Evolutionary conservation across 495 filamentous ascomycete genomes (phyloP), one percentile per base, ranked within the genome.

Genomic region (Aspergillus baeticus): DNA sequence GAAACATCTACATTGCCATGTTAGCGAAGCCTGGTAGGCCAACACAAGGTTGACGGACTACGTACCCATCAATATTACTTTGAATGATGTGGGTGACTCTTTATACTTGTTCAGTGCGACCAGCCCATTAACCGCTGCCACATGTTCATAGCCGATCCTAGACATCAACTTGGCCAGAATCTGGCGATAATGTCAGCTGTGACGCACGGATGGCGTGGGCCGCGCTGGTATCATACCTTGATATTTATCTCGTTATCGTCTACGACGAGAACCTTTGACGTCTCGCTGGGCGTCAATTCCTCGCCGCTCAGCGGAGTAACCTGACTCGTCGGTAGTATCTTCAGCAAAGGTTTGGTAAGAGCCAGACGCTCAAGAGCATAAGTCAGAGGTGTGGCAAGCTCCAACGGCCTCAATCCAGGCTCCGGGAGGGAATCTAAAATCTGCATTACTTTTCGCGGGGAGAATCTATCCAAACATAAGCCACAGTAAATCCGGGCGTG

Each of bases 151-250:
- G 7, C 44, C 44, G 6, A 47, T 23, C 4, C 33, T 47, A 5
- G 44, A 47, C 44, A 47, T 47, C 3, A 47, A 18, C 20, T 35
- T 47, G 5, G 44, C 44, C n/a, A 47, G 44, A 15, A 47, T 29
- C 44, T 47, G 15, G n/a, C 11, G 14, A 34, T 8, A 4, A 3
- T 46, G 26, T 47, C 20, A 35, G 44, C 44, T 8, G 8, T 29
- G 26, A 29, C 4, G 26, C 8, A 8, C 26, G 26, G 26, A 8
- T 29, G 8, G 26, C 8, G 4, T 29, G 26, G n/a, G n/a, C 26
- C 8, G 8, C 8, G 26, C 26, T 29, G 3, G 4, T 4, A 29
- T 34, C 3, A n/a, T 35, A 47, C 44, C 44, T 47, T 47, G 26
- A 47, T 17, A 18, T 47, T 47, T 2, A 47, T 47, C 5, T 41